Base-by-base conservation (phyloP, 768 basidiomycete genomes). In the Gymnopilus junonius region DNA sequence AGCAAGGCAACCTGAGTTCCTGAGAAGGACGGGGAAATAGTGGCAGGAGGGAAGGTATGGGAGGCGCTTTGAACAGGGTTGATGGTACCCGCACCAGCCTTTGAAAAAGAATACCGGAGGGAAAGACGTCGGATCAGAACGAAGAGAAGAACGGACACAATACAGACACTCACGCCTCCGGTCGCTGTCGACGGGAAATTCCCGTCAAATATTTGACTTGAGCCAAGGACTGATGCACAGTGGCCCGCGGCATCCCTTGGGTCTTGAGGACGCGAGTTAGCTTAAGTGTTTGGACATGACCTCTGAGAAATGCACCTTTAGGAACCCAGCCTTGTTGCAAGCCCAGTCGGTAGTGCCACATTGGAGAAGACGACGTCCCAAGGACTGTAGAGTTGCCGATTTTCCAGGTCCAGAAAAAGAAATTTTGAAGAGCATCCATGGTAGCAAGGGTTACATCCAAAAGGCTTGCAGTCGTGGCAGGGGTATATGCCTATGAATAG, bases 321-420 rank as follows among this genome's bases (percentile, higher is more conserved):
- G 95, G 94, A 71, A 97, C 87, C 92, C 93, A 97, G 8, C 94
- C 94, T 60, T 88, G 78, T 70, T 92, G 82, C 59, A 94, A 77
- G n/a, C 95, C 95, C 37, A 95, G 87, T 70, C 86, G 82, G 79
- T 97, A 97, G 58, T 92, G 88, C 95, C 95, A 97, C 66, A 91
- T 85, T 8, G 93, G 92, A 25, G 85, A 78, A 46, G 89, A 87
- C 12, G 92, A 87, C 29, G 85, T 87, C 31, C 87, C 88, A 43
- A 85, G 82, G 1, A 75, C 73, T 3, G 88, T 85, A n/a, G 92
- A 94, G 72, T 91, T 88, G 55, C 94, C 93, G 62, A 96, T 94
- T 76, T 94, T 94, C 93, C 93, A 97, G 0, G 93, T 95, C 95
- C 95, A 97, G 82, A 94, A 96, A 83, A 96, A 97, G 83, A 85